Base-by-base conservation (phyloP, 2,329 filamentous ascomycete species). In the Hymenoscyphus linearis region DNA sequence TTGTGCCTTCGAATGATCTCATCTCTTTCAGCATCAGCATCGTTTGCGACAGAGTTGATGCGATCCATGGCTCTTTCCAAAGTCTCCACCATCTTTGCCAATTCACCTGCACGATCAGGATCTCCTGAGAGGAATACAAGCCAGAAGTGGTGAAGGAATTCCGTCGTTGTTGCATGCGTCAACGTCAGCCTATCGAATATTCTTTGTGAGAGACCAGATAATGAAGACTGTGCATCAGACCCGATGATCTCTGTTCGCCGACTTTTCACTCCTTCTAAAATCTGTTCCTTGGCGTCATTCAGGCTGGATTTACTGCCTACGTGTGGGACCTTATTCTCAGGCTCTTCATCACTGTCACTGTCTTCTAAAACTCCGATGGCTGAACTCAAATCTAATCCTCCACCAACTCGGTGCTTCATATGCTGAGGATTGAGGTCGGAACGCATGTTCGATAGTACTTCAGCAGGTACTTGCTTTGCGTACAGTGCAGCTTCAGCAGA, bases 81-180 rank as follows among this genome's bases (percentile, higher is more conserved):
- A 10, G 92, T 93, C 72, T 96, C 90, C 7, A 89, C 86, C 54
- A 97, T 82, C 64, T 90, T 91, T 6, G 87, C 85, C 14, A 97
- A 81, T 75, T 99, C 93, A 50, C 82, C 81, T 0, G 91, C 90
- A 36, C 91, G 87, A 62, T 91, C 87, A 0, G 90, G 78, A 71
- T 97, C 91, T 14, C 93, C 93, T 0, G 93, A 97, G 27, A 96
- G 81, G 71, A 96, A 99, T 0, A 93, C 86, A 36, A 85, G 83
- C 93, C 93, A 99, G 78, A 99, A 99, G 74, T 98, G 96, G 69
- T 93, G 90, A n/a, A 99, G 79, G 70, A 98, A 99, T 72, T 99
- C 95, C 40, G 90, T 88, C 0, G 91, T 96, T 0, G 95, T 99
- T 58, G 93, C 93, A 73, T 98, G 92, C 0, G 93, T 96, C 60